These are phyloP conservation scores for Podospora tetraspora DNA, from an alignment of 495 filamentous ascomycete species.

Conservation along the genomic window DNA sequence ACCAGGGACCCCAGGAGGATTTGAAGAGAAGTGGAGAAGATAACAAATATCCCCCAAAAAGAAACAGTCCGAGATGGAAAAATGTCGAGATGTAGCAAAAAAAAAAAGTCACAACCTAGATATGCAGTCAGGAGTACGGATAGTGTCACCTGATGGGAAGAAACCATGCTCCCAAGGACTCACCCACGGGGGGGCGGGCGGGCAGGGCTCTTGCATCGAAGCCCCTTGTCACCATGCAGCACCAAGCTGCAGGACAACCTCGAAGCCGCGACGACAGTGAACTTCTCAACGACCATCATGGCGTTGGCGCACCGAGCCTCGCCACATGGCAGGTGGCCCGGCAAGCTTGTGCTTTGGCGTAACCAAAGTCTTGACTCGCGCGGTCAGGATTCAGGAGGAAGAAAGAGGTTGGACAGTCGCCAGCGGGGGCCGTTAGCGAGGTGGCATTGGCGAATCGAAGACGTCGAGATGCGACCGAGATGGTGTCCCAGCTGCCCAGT, in stretches of 20 bases:
- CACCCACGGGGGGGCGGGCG: not conserved
- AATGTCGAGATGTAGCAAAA: not conserved
- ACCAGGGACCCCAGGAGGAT: not conserved
- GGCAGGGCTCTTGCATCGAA: not conserved
- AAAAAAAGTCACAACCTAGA: not conserved
- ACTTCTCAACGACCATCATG: not conserved
- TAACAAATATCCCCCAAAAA: not conserved
- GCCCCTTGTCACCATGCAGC: not conserved
- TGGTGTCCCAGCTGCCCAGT: not conserved
- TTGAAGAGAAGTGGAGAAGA: not conserved
- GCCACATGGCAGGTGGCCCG: not conserved
- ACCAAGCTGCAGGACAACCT: not conserved
- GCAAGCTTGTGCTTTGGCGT: slow-evolving; percentile 1
- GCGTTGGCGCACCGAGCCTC: not conserved
- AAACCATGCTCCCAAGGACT: not conserved
- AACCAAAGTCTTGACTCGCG: slow-evolving; percentile 24
- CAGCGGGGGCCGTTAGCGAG: not conserved
- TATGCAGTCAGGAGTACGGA: not conserved
- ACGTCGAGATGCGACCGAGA: not conserved
- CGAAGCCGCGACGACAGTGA: not conserved
- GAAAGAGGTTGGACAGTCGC: not conserved
- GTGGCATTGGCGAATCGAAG: slow-evolving; percentile 9
- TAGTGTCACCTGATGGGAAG: not conserved
- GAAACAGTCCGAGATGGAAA: not conserved
- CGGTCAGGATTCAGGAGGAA: slow-evolving; percentile 17